A percentile compares a stretch with the other conserved stretches of the same genome.
Evolutionary conservation across 257 asterid genomes (phyloP).

Genomic region (Vinca minor): DNA sequence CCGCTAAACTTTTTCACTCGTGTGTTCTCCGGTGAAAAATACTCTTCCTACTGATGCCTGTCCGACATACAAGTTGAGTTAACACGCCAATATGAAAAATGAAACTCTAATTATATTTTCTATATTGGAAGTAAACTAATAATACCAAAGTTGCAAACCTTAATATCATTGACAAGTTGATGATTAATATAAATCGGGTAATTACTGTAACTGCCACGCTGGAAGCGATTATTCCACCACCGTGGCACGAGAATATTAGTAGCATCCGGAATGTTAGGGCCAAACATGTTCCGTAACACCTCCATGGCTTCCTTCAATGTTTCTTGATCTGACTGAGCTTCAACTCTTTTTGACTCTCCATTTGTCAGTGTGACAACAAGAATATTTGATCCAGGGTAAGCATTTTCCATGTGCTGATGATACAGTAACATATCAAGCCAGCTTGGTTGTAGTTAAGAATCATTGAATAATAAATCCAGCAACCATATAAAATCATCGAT

Average conservation of each 20-base stretch:
- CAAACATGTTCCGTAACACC: conserved; percentile 79
- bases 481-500: background rate
- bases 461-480: conserved; percentile 3
- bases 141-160: conserved; percentile 33
- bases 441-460: conserved; percentile 1
- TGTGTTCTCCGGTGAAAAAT: conserved; percentile 88
- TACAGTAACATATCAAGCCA: conserved; percentile 18
- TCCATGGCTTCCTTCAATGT: conserved; percentile 86
- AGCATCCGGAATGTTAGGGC: conserved; percentile 64
- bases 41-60: conserved; percentile 88
- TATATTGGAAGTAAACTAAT: no score
- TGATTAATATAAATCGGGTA: conserved; percentile 60
- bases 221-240: conserved; percentile 94
- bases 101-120: conserved; percentile 1
- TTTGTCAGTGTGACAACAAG: conserved; percentile 85
- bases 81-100: background rate
- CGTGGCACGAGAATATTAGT: conserved; percentile 73
- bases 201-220: conserved; percentile 85
- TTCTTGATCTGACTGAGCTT: conserved; percentile 70
- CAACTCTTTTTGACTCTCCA: conserved; percentile 80
- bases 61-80: background rate
- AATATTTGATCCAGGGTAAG: conserved; percentile 81
- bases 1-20: conserved; percentile 79
- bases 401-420: conserved; percentile 92
- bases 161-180: conserved; percentile 50